phyloP scores from a whole-genome alignment of 2,329 filamentous ascomycete species.

The Cordyceps farinosa region DNA sequence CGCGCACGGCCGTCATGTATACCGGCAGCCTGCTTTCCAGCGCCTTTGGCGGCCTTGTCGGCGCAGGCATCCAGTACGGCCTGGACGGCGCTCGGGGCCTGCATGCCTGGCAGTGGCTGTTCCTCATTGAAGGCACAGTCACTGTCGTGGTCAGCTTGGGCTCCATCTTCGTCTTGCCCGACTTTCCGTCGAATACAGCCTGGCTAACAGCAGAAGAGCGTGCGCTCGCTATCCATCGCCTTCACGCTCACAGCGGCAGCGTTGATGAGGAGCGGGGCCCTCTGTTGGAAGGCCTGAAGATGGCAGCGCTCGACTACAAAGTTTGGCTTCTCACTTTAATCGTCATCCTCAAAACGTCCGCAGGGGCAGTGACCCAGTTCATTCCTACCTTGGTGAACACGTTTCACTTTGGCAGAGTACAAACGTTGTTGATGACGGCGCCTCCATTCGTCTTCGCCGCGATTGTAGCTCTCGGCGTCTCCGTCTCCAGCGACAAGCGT shows the following conservation, averaged over 20 bases:
- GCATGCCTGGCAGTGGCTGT: constrained; percentile 62
- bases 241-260: constrained; percentile 45
- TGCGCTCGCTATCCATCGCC: constrained; percentile 49
- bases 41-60: constrained; percentile 49
- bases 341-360: constrained; percentile 52
- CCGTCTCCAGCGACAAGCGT: constrained; percentile 67
- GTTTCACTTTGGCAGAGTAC: constrained; percentile 58
- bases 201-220: constrained; percentile 51
- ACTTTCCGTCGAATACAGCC: constrained; percentile 50
- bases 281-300: constrained; percentile 50
- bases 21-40: constrained; percentile 56
- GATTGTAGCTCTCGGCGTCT: constrained; percentile 60
- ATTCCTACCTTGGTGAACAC: constrained; percentile 68
- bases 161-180: constrained; percentile 41
- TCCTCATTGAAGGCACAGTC: constrained; percentile 49
- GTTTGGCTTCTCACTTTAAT: constrained; percentile 53
- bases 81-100: constrained; percentile 42
- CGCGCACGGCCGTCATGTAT: constrained; percentile 55
- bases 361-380: constrained; percentile 63
- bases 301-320: constrained; percentile 57
- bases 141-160: constrained; percentile 37
- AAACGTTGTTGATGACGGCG: constrained; percentile 59
- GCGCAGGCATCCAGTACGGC: constrained; percentile 45
- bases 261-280: constrained; percentile 38
- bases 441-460: constrained; percentile 63